Conservation (phyloP, 768 basidiomycete species). For the Podaxis mareebaensis region DNA sequence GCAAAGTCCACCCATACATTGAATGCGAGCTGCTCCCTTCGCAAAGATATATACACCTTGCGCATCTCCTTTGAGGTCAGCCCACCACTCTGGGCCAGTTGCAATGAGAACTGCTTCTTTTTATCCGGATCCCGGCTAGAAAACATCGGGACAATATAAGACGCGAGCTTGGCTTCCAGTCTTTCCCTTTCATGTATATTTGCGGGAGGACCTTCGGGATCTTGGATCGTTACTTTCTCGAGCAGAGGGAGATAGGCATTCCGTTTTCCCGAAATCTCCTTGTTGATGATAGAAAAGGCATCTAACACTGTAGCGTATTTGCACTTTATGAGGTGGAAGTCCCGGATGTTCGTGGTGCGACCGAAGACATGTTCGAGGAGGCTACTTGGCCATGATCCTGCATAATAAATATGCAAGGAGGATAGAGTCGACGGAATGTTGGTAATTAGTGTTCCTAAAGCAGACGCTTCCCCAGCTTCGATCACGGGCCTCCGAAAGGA, state of each 20-base stretch:
- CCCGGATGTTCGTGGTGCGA: neutral
- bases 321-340: neutral
- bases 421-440: neutral
- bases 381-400: neutral
- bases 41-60: neutral
- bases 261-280: neutral
- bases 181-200: neutral
- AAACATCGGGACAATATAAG: neutral
- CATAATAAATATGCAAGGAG: neutral
- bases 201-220: neutral
- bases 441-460: neutral
- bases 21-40: neutral
- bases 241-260: neutral
- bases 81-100: neutral
- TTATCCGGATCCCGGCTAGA: neutral
- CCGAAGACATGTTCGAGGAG: neutral
- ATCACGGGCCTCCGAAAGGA: neutral
- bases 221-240: constrained; percentile 1
- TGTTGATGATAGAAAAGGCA: neutral
- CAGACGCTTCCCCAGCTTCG: neutral
- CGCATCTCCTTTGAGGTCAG: neutral
- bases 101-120: neutral
- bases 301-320: neutral
- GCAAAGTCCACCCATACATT: constrained; percentile 4
- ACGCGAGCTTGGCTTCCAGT: constrained; percentile 4